Evolutionary conservation across 371 early-diverging fungal species (phyloP).

Genomic region (Capillidium rhysosporum): DNA sequence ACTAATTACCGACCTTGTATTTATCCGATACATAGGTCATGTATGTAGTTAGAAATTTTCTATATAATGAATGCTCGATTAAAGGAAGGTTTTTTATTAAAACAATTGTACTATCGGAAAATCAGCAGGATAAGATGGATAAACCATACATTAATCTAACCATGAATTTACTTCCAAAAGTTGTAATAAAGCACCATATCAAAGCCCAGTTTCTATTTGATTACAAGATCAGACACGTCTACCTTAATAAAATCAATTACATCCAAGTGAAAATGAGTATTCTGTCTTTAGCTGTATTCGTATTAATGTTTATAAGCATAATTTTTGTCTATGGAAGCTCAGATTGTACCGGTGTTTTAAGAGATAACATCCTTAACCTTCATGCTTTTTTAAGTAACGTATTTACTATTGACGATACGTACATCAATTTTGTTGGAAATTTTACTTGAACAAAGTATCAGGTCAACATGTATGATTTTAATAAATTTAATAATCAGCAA

Average conservation of each 20-base stretch:
- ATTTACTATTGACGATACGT: constrained; percentile 39
- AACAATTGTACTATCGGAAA: constrained; percentile 18
- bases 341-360: constrained; percentile 22
- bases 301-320: constrained; percentile 27
- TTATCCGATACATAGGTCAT: constrained; percentile 61
- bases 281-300: constrained; percentile 34
- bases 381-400: constrained; percentile 35
- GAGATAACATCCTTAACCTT: constrained; percentile 40
- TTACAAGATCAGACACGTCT: neutral
- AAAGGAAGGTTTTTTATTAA: constrained; percentile 65
- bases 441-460: constrained; percentile 46
- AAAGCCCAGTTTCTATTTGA: constrained; percentile 17
- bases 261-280: constrained; percentile 34
- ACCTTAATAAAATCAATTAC: constrained; percentile 13
- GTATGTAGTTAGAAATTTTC: constrained; percentile 30
- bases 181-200: constrained; percentile 69
- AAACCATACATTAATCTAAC: constrained; percentile 37
- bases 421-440: constrained; percentile 31
- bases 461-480: constrained; percentile 38
- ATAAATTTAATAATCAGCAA: constrained; percentile 16
- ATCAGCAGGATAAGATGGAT: constrained; percentile 12
- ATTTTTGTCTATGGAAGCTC: constrained; percentile 18
- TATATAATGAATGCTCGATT: constrained; percentile 49
- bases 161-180: constrained; percentile 65
- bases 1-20: constrained; percentile 49